A percentile compares a stretch with the other conserved stretches of the same genome.
phyloP scores from a whole-genome alignment of 345 rosid genomes.

The Brassica nigra region DNA sequence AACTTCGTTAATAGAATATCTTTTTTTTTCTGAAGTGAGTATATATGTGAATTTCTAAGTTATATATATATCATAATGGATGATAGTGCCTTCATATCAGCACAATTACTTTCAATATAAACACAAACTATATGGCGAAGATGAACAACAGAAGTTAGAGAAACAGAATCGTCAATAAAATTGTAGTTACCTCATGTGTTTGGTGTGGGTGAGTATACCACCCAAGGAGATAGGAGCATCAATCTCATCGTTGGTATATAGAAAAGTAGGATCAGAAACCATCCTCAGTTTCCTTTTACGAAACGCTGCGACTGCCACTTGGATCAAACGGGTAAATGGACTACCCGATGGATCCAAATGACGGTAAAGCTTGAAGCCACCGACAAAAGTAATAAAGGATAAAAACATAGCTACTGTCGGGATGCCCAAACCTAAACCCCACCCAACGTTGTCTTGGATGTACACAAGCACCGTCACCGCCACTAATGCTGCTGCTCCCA shows the following conservation, averaged over 20 bases:
- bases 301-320: conserved; percentile 66
- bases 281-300: conserved; percentile 60
- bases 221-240: conserved; percentile 73
- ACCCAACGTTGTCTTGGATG: conserved; percentile 79
- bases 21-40: not conserved
- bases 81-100: not conserved
- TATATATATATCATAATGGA: not conserved
- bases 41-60: not conserved
- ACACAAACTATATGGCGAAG: not conserved
- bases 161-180: not conserved
- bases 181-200: conserved; percentile 56
- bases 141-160: not conserved
- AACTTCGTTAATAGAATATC: too few relatives aligned
- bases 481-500: conserved; percentile 69
- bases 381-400: conserved; percentile 53
- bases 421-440: conserved; percentile 87
- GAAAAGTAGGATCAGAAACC: conserved; percentile 46
- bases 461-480: conserved; percentile 81
- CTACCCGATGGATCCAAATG: conserved; percentile 81
- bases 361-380: conserved; percentile 74
- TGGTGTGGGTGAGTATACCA: conserved; percentile 65
- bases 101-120: not conserved
- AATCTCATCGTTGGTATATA: conserved; percentile 67
- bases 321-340: conserved; percentile 84
- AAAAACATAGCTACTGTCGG: conserved; percentile 74